phyloP scores from a whole-genome alignment of 257 asterid genomes.

The Primulina huaijiensis region DNA sequence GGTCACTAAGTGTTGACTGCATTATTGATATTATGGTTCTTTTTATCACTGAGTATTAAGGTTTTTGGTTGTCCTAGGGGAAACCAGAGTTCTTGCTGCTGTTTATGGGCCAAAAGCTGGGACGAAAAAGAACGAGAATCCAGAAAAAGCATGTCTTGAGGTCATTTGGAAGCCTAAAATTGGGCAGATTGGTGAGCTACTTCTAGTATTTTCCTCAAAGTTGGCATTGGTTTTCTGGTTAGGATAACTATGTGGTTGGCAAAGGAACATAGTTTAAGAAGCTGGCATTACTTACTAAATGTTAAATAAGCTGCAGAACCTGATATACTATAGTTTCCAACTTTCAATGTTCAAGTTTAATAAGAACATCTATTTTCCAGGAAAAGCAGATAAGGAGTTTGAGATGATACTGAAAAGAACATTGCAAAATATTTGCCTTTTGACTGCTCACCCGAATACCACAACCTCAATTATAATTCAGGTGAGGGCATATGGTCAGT shows the following conservation, averaged over 20 bases:
- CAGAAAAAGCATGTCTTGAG: conserved; percentile 87
- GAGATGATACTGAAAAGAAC: conserved; percentile 94
- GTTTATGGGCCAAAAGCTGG: conserved; percentile 96
- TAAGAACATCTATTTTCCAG: conserved; percentile 34
- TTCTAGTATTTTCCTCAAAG: neutral
- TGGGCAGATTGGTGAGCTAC: conserved; percentile 67
- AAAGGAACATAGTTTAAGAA: neutral
- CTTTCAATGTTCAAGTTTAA: conserved; percentile 13
- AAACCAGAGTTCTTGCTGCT: conserved; percentile 91
- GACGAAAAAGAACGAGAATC: conserved; percentile 89
- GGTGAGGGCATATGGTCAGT: conserved; percentile 39
- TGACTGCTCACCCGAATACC: conserved; percentile 84
- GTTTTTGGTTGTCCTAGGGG: conserved; percentile 54
- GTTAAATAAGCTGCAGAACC: neutral
- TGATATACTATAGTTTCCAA: neutral
- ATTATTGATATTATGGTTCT: neutral
- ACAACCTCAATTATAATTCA: conserved; percentile 81
- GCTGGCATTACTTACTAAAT: neutral
- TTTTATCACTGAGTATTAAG: neutral
- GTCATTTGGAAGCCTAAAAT: conserved; percentile 90
- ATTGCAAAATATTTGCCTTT: conserved; percentile 69
- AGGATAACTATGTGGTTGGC: neutral
- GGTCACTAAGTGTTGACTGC: neutral
- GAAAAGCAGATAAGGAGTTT: conserved; percentile 78
- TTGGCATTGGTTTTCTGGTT: conserved; percentile 10